These are phyloP conservation scores for Myriosclerotinia curreyana DNA, from an alignment of 2,329 filamentous ascomycete species.

Conservation along the genomic window DNA sequence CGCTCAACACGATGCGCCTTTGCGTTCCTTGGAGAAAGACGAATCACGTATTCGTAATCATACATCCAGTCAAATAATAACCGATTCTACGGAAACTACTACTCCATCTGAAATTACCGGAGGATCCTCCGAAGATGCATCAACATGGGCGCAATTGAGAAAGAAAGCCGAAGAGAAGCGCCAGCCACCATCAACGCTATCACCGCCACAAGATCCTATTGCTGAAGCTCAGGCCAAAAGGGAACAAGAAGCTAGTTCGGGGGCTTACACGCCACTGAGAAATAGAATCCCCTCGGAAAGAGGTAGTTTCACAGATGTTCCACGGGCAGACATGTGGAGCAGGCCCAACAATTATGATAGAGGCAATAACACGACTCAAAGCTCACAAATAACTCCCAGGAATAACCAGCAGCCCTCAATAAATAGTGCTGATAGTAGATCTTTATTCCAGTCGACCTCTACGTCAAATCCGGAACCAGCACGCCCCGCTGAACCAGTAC, in stretches of 20 bases:
- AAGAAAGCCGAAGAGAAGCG: constrained; percentile 19
- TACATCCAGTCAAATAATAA: constrained; percentile 6
- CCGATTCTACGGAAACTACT: not conserved
- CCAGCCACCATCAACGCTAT: not conserved
- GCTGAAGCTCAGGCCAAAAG: constrained; percentile 30
- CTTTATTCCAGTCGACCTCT: not conserved
- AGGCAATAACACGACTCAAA: not conserved
- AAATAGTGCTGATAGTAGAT: not conserved
- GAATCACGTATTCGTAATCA: not conserved
- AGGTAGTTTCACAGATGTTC: not conserved
- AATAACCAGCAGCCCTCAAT: not conserved
- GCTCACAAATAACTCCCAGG: no score
- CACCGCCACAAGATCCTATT: constrained; percentile 24
- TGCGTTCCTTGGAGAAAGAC: constrained; percentile 1
- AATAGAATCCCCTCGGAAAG: constrained; percentile 12
- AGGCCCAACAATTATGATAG: constrained; percentile 8
- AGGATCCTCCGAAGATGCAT: not conserved
- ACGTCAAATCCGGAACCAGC: not conserved
- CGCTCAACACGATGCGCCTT: not conserved
- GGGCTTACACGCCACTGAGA: constrained; percentile 32
- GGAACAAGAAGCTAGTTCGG: constrained; percentile 31
- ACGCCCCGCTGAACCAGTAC: not conserved
- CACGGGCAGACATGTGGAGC: constrained; percentile 16
- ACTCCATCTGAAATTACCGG: not conserved
- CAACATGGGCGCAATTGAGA: constrained; percentile 29